Base-by-base conservation (phyloP, 192 early-diverging fungal species). In the Backusella sp. region DNA sequence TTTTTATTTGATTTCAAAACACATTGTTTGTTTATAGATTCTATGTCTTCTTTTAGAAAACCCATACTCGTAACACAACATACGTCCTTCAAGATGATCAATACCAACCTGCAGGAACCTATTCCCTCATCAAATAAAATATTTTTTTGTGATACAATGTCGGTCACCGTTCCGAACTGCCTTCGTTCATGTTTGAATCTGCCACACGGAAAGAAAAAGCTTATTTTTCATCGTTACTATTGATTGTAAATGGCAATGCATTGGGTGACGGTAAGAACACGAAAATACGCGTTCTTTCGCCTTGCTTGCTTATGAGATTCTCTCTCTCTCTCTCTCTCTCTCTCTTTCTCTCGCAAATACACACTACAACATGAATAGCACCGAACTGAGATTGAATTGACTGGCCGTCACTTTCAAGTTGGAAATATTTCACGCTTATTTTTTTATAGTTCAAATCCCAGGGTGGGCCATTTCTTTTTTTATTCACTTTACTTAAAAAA, bases 1-100 rank as follows among this genome's bases (percentile, higher is more conserved):
- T 6, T n/a, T 19, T 49, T 17, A n/a, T 6, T 49, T 6, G 19
- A 19, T 49, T 49, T 17, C 46, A 49, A 49, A 49, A 49, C 46
- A 49, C 17, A 62, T 62, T 62, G 21, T 62, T 62, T 62, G 21
- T 62, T 28, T 62, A 62, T 62, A 62, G 56, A 62, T 62, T 62
- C 26, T 26, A 4, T 28, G 9, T 62, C 56, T 62, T 15, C 23
- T 62, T 62, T 62, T 62, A 62, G 56, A 62, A 28, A 28, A 3
- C 0, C n/a, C 9, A 23, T 62, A 28, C 11, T 28, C 4, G 56
- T 62, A 14, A 28, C 56, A 62, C 56, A 62, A 62, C 56, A 62
- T 62, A 49, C 23, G 28, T 62, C 23, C 56, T 62, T 28, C 26
- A 23, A 62, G n/a, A 21, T 21, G 26, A 21, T 56, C 21, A 28